phyloP scores from a whole-genome alignment of 2,329 filamentous ascomycete genomes.

The Coleophoma eucalyptorum region DNA sequence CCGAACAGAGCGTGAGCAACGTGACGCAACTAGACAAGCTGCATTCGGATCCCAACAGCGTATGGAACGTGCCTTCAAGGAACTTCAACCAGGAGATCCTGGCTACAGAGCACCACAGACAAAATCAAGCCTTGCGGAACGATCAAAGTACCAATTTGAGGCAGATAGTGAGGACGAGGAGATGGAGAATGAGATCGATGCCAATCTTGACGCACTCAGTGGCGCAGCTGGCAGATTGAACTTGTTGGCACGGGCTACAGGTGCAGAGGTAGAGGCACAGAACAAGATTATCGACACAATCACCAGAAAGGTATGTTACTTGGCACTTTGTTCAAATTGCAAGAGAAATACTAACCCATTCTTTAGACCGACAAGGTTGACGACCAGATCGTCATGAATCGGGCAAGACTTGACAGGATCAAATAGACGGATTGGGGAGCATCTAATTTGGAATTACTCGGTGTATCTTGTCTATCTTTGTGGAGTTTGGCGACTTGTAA shows the following conservation, averaged over 20 bases:
- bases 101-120: slow-evolving; percentile 21
- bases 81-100: slow-evolving; percentile 30
- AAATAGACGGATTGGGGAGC: slow-evolving; percentile 10
- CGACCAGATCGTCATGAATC: slow-evolving; percentile 76
- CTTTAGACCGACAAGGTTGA: slow-evolving; percentile 75
- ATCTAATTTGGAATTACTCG: too few relatives aligned
- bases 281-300: slow-evolving; percentile 77
- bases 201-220: slow-evolving; percentile 56
- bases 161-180: slow-evolving; percentile 37
- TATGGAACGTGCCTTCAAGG: slow-evolving; percentile 47
- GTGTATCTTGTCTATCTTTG: too few relatives aligned
- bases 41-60: slow-evolving; percentile 48
- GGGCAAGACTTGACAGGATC: slow-evolving; percentile 41
- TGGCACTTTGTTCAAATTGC: neutral
- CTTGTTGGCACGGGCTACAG: slow-evolving; percentile 68
- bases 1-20: slow-evolving; percentile 59
- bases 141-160: slow-evolving; percentile 74
- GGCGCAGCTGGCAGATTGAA: slow-evolving; percentile 68
- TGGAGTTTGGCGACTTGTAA: too few relatives aligned
- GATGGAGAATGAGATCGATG: slow-evolving; percentile 69
- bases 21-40: slow-evolving; percentile 57
- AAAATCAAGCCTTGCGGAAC: slow-evolving; percentile 48
- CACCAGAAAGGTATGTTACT: slow-evolving; percentile 64
- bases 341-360: slow-evolving; percentile 22
- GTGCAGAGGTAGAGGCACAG: slow-evolving; percentile 70